Conservation (phyloP, 805 yeast species). For the Starmera quercuum region DNA sequence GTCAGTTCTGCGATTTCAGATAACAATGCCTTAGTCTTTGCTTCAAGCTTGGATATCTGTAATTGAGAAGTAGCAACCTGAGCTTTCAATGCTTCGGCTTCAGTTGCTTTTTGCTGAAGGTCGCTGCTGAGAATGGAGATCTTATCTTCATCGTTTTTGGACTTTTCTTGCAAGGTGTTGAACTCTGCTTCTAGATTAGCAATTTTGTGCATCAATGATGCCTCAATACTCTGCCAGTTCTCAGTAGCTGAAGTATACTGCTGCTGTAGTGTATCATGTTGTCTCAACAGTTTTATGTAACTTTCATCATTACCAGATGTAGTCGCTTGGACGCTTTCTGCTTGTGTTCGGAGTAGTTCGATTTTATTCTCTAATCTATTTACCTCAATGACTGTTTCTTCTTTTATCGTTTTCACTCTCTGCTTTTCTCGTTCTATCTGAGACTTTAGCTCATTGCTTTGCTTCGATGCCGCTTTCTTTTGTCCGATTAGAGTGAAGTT, state of each 20-base stretch:
- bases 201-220: constrained; percentile 45
- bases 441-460: constrained; percentile 22
- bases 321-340: constrained; percentile 38
- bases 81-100: constrained; percentile 13
- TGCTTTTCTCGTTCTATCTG: constrained; percentile 28
- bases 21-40: constrained; percentile 12
- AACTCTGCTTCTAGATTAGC: constrained; percentile 37
- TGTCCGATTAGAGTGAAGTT: constrained; percentile 16
- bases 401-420: constrained; percentile 12
- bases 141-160: constrained; percentile 10
- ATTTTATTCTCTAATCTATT: constrained; percentile 58
- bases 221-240: constrained; percentile 79
- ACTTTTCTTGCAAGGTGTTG: constrained; percentile 26
- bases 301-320: constrained; percentile 27
- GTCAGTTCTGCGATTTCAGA: constrained; percentile 19
- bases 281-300: constrained; percentile 33
- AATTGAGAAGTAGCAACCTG: constrained; percentile 21
- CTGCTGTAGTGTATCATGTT: constrained; percentile 51
- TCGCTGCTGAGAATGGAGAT: constrained; percentile 24
- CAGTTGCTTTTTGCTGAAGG: constrained; percentile 21
- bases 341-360: constrained; percentile 57
- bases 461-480: constrained; percentile 15
- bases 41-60: constrained; percentile 19
- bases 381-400: constrained; percentile 33
- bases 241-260: constrained; percentile 73